Conservation (phyloP, 2,329 filamentous ascomycete species). For the Neonectria punicea region DNA sequence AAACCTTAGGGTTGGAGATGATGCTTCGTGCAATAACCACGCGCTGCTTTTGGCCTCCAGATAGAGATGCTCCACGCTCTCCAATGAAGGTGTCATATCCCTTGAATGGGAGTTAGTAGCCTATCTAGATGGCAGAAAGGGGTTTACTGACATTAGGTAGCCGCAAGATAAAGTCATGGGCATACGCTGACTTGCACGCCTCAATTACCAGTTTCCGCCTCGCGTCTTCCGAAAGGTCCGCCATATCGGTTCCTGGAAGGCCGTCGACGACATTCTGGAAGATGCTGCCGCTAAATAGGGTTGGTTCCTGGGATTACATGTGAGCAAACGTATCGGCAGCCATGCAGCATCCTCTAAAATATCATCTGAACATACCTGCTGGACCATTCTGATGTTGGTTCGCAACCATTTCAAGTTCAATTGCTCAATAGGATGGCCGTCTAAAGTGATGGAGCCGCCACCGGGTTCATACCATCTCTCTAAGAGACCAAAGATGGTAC, state of each 20-base stretch:
- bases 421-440: conserved; percentile 53
- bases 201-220: conserved; percentile 56
- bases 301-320: conserved; percentile 56
- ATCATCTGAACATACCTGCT: conserved; percentile 43
- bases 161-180: conserved; percentile 62
- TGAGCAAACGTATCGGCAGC: conserved; percentile 5
- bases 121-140: conserved; percentile 27
- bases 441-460: conserved; percentile 57
- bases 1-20: conserved; percentile 69
- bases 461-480: conserved; percentile 69
- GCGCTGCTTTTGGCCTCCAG: conserved; percentile 74
- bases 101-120: conserved; percentile 26
- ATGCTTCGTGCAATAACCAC: conserved; percentile 75
- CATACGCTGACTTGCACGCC: conserved; percentile 62
- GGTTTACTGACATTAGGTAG: conserved; percentile 50
- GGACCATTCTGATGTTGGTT: conserved; percentile 63
- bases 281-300: conserved; percentile 63
- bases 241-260: conserved; percentile 51
- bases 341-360: no score
- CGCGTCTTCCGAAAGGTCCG: conserved; percentile 52
- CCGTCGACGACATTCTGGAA: conserved; percentile 64
- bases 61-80: conserved; percentile 72
- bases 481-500: conserved; percentile 65
- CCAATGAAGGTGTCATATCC: conserved; percentile 72
- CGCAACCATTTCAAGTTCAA: conserved; percentile 64